Evolutionary conservation across 2,329 filamentous ascomycete genomes (phyloP), one percentile per base, ranked within the genome.

Genomic region (Nemania diffusa): DNA sequence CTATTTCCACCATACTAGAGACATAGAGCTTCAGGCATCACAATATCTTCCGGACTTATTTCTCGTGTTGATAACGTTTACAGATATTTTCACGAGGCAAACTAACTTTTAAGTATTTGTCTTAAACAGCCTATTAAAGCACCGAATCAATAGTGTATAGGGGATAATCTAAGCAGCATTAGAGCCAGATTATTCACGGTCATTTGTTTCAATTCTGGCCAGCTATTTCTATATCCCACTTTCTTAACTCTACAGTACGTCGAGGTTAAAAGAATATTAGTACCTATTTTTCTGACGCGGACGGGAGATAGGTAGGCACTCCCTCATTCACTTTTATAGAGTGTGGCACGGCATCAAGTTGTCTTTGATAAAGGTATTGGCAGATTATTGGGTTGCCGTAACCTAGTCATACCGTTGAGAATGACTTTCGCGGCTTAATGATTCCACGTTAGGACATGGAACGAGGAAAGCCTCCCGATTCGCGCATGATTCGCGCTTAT

Each of bases 401-500:
- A 55, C 53, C 53, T n/a, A 44, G 37, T 56, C 34, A 34, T 57
- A 61, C 46, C 52, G 27, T 34, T 17, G 20, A 50, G 46, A 51
- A 26, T 56, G 57, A 70, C 32, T 24, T 34, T 34, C 40, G n/a
- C 20, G 22, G 27, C 46, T 59, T 57, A 50, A 42, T 51, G 40
- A 51, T 51, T 57, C 52, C 26, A 32, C 37, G 17, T 64, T 64
- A 64, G 71, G 67, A 73, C 72, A 72, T 64, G 64, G 67, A 32
- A 69, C 69, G 24, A 62, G 74, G 72, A 71, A 74, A 67, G 64
- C 44, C 57, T 72, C 69, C 74, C 73, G 74, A 75, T 74, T 76
- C 73, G 73, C 69, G 65, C 61, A 48, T 59, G 74, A 75, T 74
- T 76, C 73, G 73, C 69, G 65, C 61, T 48, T 59, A 29, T 46